Conservation (phyloP, 306 rosid genomes). For the Biancaea sappan region DNA sequence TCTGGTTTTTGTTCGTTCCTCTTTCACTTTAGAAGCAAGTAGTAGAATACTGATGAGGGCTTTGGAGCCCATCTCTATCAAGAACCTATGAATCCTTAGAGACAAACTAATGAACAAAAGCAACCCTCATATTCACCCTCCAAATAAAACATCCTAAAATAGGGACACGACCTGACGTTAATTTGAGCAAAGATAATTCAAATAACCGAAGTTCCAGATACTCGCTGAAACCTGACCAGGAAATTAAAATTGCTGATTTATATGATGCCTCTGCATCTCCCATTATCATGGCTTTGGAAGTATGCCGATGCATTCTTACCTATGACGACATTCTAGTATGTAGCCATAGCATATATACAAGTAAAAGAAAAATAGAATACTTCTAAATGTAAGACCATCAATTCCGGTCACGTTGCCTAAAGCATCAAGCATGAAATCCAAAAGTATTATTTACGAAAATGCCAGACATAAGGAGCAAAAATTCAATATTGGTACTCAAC, state of each 20-base stretch:
- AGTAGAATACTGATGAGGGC: too few species aligned
- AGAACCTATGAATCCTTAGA: too few species aligned
- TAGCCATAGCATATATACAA: background rate
- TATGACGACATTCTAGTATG: background rate
- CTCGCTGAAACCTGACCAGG: background rate
- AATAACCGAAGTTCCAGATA: background rate
- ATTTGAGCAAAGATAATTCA: background rate
- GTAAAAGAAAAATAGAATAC: background rate
- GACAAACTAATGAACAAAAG: too few species aligned
- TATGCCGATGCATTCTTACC: background rate
- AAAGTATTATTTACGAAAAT: too few species aligned
- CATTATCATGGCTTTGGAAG: background rate
- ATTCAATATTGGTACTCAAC: slow-evolving; percentile 35
- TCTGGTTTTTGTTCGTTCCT: too few species aligned
- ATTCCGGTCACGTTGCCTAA: background rate
- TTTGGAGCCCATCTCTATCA: too few species aligned
- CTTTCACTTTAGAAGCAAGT: too few species aligned
- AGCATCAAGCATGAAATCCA: background rate
- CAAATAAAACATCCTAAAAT: too few species aligned
- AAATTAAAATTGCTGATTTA: background rate
- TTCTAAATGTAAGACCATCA: background rate
- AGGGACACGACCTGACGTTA: background rate
- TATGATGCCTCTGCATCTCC: background rate
- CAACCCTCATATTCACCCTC: too few species aligned
- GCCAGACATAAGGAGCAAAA: background rate